These are phyloP conservation scores for Ustilago shanxiensis DNA, from an alignment of 1,284 basidiomycete genomes.

Conservation along the genomic window DNA sequence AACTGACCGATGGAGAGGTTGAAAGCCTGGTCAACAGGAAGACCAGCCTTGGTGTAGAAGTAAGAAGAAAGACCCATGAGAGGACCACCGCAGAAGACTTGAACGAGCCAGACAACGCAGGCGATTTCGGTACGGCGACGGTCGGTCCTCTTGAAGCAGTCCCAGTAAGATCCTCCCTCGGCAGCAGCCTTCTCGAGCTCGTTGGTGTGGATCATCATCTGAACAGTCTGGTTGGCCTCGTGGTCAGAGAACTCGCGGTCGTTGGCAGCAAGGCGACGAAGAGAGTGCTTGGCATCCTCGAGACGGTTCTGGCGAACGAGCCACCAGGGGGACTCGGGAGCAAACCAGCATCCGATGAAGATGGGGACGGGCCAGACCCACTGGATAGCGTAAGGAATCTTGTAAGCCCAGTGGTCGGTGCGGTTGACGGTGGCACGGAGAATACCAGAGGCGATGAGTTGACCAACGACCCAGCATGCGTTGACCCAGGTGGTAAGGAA, in stretches of 20 bases:
- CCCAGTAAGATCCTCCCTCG: slow-evolving; percentile 70
- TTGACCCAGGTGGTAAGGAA: slow-evolving; percentile 73
- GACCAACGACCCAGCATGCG: slow-evolving; percentile 73
- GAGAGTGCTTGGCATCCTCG: slow-evolving; percentile 72
- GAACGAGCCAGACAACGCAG: slow-evolving; percentile 67
- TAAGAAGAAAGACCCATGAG: slow-evolving; percentile 68
- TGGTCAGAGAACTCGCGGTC: slow-evolving; percentile 64
- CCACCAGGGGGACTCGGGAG: slow-evolving; percentile 72
- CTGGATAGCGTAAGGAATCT: slow-evolving; percentile 72
- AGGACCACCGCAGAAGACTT: slow-evolving; percentile 68
- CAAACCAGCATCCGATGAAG: slow-evolving; percentile 66
- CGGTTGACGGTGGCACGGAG: slow-evolving; percentile 68
- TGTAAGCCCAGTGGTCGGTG: slow-evolving; percentile 69
- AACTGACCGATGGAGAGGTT: slow-evolving; percentile 71
- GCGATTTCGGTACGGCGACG: slow-evolving; percentile 72
- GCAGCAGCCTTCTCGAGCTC: slow-evolving; percentile 70
- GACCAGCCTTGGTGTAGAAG: slow-evolving; percentile 72
- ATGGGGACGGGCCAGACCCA: slow-evolving; percentile 71
- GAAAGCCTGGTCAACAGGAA: slow-evolving; percentile 70
- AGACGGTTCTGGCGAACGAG: slow-evolving; percentile 72
- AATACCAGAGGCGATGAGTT: slow-evolving; percentile 71
- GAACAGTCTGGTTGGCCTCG: slow-evolving; percentile 71
- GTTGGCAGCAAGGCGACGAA: slow-evolving; percentile 70
- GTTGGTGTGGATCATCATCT: slow-evolving; percentile 72
- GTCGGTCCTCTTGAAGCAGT: slow-evolving; percentile 73